Evolutionary conservation across 768 basidiomycete species (phyloP).

Genomic region (Hortiboletus flavorubellus): DNA sequence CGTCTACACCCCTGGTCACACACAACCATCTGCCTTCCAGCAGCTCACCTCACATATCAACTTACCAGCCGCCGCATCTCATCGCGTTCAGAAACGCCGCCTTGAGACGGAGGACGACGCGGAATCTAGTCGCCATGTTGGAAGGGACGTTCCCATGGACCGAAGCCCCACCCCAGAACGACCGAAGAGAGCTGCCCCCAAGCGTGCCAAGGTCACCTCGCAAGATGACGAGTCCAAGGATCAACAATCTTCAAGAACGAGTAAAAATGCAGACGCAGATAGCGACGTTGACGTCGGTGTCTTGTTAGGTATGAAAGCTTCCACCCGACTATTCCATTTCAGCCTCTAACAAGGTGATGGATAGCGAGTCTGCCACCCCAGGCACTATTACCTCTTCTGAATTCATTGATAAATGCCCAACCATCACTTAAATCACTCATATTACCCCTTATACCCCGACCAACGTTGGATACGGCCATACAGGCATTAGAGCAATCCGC

Average conservation of each 20-base stretch:
- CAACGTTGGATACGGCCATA: constrained; percentile 70
- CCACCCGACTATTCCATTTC: not conserved
- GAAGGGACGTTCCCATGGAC: constrained; percentile 74
- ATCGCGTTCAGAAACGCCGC: constrained; percentile 59
- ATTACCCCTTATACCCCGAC: constrained; percentile 79
- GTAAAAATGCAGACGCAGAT: constrained; percentile 38
- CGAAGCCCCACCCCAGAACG: constrained; percentile 82
- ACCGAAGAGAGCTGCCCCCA: constrained; percentile 64
- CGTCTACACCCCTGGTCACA: constrained; percentile 37
- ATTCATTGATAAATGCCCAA: constrained; percentile 60
- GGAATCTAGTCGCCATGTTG: constrained; percentile 34
- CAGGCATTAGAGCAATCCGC: constrained; percentile 66
- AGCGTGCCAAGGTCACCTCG: constrained; percentile 45
- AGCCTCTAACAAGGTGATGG: constrained; percentile 11
- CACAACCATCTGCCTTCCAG: constrained; percentile 48
- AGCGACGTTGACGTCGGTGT: constrained; percentile 70
- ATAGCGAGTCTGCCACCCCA: constrained; percentile 77
- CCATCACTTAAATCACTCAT: constrained; percentile 70
- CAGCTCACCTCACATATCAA: constrained; percentile 52
- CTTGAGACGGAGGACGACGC: constrained; percentile 68
- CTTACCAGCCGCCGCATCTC: constrained; percentile 34
- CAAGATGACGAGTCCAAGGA: constrained; percentile 36
- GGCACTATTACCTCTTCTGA: constrained; percentile 71
- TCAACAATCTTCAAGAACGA: constrained; percentile 45
- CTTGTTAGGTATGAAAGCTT: constrained; percentile 58